Base-by-base conservation (phyloP, 306 rosid species). In the Cucumis cinereus region DNA sequence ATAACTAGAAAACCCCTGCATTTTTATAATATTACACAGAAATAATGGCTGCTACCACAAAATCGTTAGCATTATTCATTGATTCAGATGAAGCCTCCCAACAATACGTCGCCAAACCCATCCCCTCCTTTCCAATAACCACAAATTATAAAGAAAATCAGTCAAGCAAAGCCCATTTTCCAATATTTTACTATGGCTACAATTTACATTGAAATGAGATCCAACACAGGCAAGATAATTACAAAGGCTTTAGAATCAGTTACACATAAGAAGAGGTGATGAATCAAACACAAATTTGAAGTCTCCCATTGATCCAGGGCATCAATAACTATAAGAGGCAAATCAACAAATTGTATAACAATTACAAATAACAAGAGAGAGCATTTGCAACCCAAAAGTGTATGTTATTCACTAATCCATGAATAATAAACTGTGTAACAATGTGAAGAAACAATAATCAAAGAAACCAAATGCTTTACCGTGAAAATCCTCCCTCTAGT, bases 221-320 rank as follows among this genome's bases (percentile, higher is more conserved):
- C 40, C 40, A 49, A 26, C 16, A 3, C 59, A 49, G 12, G 28
- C 73, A 66, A 38, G 47, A 9, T 36, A 3, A 22, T 8, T 13
- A 14, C 8, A 3, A 70, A 70, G 41, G 54, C 23, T 70, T 74
- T 77, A 77, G 47, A 85, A 84, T 95, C 97, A 88, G 88, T 86
- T 89, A 82, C 89, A 30, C 20, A 52, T n/a, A 52, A 10, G 47
- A 54, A 68, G 19, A 68, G 12, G n/a, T n/a, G n/a, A 61, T 15
- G 19, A 69, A 70, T 70, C 22, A 28, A 50, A 17, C 13, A 50
- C 17, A 28, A 72, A 72, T 28, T 10, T 16, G 1, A 72, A 72
- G 20, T 50, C 30, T 50, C 76, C 76, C 43, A 50, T 28, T 71
- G 60, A 72, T 4, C 76, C 76, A 28, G 59, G 57, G 36, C 76